Base-by-base conservation (phyloP, 805 yeast genomes). In the Groenewaldozyma tartarivorans region DNA sequence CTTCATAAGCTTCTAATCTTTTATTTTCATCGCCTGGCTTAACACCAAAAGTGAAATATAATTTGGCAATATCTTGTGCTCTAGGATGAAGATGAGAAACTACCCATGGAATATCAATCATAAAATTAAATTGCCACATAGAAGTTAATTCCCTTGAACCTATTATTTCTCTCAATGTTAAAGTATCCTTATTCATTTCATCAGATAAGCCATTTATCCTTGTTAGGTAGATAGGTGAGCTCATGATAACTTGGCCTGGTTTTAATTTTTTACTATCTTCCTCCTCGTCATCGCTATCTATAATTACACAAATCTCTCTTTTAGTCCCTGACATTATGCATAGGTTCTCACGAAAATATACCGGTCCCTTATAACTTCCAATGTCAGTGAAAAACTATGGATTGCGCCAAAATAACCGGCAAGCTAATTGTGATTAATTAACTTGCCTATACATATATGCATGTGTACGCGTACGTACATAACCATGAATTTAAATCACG, bases 81-180 rank as follows among this genome's bases (percentile, higher is more conserved):
- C 38, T 33, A 0, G 45, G 45, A 36, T 43, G 50, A 9, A 53
- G 13, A 9, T 55, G 44, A 4, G 17, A 11, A 49, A 56, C 40
- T 16, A 57, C 50, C 41, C 50, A 59, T 4, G 42, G 44, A 11
- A 56, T 40, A 34, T 49, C 47, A 13, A 50, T 48, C 51, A 52
- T 46, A 45, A 48, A 59, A 31, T 58, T 59, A 51, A 59, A 56
- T 43, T 59, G 62, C 52, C 57, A 58, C 58, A 54, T 52, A 15
- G 41, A 40, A 2, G 21, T 35, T 16, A 57, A 40, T 29, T 45
- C 50, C 2, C 36, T 37, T 4, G 39, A 42, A 5, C 57, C 49
- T n/a, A 58, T 41, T 20, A 58, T 29, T 11, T 54, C 55, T 2
- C 27, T 20, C 18, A 58, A 42, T 2, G 43, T 30, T 17, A 52